Conservation (phyloP, 768 basidiomycete species). For the Tricholoma sp. region DNA sequence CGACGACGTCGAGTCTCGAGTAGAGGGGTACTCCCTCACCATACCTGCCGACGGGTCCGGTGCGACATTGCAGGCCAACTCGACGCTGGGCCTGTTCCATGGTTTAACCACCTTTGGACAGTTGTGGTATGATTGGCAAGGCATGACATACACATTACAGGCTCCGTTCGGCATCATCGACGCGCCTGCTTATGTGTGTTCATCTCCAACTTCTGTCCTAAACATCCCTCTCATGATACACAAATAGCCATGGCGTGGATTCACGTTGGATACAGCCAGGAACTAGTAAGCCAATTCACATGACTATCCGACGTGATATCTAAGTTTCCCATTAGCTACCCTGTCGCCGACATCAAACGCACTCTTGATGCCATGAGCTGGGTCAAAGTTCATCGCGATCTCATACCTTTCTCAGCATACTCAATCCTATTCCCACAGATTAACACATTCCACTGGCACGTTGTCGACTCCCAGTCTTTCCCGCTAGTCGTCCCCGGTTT, state of each 20-base stretch:
- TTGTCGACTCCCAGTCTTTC: slow-evolving; percentile 79
- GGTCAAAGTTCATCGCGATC: slow-evolving; percentile 53
- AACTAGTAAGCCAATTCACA: slow-evolving; percentile 49
- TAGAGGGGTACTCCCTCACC: slow-evolving; percentile 56
- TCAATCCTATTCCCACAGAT: slow-evolving; percentile 32
- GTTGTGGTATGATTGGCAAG: slow-evolving; percentile 55
- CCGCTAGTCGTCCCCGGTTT: slow-evolving; percentile 62
- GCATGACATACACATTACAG: slow-evolving; percentile 47
- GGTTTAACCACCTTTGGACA: slow-evolving; percentile 74
- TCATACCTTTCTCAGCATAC: slow-evolving; percentile 9
- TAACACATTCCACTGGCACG: slow-evolving; percentile 82
- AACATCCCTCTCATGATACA: background rate
- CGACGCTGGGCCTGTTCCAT: slow-evolving; percentile 63
- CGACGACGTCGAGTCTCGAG: slow-evolving; percentile 42
- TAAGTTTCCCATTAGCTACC: slow-evolving; percentile 28
- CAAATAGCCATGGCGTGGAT: slow-evolving; percentile 61
- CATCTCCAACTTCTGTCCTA: background rate
- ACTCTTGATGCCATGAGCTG: slow-evolving; percentile 76
- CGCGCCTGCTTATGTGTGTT: slow-evolving; percentile 59
- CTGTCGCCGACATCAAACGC: slow-evolving; percentile 57
- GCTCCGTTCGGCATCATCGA: slow-evolving; percentile 59
- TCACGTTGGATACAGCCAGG: slow-evolving; percentile 77
- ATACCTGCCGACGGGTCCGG: slow-evolving; percentile 52
- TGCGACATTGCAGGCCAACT: slow-evolving; percentile 55
- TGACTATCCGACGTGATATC: background rate